Base-by-base conservation (phyloP, 768 basidiomycete species). In the Russula emetica region DNA sequence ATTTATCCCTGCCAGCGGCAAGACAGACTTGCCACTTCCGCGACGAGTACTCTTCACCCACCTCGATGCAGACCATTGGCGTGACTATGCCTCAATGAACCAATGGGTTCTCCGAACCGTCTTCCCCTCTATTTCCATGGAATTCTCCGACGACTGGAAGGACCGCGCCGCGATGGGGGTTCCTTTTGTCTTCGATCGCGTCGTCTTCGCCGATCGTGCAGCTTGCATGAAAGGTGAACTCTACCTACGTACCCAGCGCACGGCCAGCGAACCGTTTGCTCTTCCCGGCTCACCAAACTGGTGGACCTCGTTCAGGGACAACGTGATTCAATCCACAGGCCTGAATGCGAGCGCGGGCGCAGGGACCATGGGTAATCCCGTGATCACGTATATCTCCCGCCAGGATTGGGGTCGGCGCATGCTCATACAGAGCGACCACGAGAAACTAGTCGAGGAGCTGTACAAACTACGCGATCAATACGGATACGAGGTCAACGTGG, bases 61-160 rank as follows among this genome's bases (percentile, higher is more conserved):
- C 64, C 74, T 88, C 14, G 85, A 88, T 67, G 83, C 85, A 13
- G 81, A 79, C 56, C 86, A 91, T 69, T 97, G 94, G 94, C 84
- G 92, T 22, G 94, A 97, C 75, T 94, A 94, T 66, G 85, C 94
- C 7, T 76, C 80, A 40, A 94, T 97, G 93, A 96, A 96, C 74
- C 84, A 94, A 76, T 92, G 84, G 81, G 83, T 94, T 53, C 78
- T 92, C 28, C 86, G 88, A 54, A 82, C 85, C 34, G 81, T 85
- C 62, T 93, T 96, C 73, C 94, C 94, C 2, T 89, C 87, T 3
- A 78, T 85, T 59, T 82, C 84, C 1, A 84, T 90, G 77, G 93
- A 95, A 73, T 95, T 88, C 74, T 76, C 79, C 52, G 82, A 85
- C 67, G 94, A 96, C 74, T 95, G 93, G 86, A 78, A 78, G 32